Base-by-base conservation (phyloP, 768 basidiomycete genomes). In the Lactarius deliciosus region DNA sequence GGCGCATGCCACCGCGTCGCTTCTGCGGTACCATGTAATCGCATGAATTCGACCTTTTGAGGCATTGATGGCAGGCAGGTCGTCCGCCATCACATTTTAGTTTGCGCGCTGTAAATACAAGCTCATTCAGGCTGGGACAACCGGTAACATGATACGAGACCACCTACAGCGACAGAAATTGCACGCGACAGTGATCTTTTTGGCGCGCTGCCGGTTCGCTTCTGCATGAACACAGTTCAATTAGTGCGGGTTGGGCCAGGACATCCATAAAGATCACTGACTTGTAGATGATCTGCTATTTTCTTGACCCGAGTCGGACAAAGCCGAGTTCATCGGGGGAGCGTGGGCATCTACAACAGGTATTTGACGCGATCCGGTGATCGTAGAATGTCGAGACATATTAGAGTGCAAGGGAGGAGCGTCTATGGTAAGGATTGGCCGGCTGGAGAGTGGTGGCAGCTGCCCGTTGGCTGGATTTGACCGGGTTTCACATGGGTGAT, bases 131-230 rank as follows among this genome's bases (percentile, higher is more conserved):
- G 72, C 70, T 11, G 71, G 61, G 59, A 63, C 8, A 41, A 41
- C 61, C 57, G 47, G 61, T 56, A 63, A 30, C 64, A 68, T 61
- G 32, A 50, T 45, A 25, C 72, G 62, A 64, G 61, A 63, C 50
- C 55, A 83, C 90, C 78, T 76, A 92, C 92, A 92, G 68, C 92
- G 88, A 79, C 92, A 94, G 76, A 94, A 94, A 76, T 94, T 92
- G 80, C 92, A 94, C 45, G 92, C 92, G 55, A 93, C 91, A 25
- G 89, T 91, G 62, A 93, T 93, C 77, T 94, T 92, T 81, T 92
- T 92, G 62, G 87, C 85, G 64, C 90, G 83, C 70, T 85, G 85
- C 70, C 88, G 88, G 68, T 81, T 81, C 40, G 85, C 83, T 74
- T 82, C 86, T 86, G 71, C 63, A 65, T 45, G 64, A 66, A 61